Conservation (phyloP, 2,329 filamentous ascomycete species). For the Penicillium brevicompactum region DNA sequence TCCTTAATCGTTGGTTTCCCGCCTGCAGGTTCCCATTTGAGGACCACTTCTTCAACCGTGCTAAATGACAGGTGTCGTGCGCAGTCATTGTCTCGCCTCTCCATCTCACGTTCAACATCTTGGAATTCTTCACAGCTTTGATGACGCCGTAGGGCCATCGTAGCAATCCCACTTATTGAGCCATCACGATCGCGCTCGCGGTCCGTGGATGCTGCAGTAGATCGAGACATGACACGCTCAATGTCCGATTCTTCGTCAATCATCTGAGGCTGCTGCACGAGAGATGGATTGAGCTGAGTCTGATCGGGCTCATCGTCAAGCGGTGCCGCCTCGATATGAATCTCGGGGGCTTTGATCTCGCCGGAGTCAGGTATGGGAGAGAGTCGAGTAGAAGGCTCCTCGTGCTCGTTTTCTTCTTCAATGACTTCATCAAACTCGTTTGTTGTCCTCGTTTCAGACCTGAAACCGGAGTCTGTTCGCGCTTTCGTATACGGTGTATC, state of each 20-base stretch:
- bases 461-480: conserved; percentile 16
- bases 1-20: conserved; percentile 32
- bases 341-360: conserved; percentile 33
- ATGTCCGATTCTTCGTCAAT: conserved; percentile 34
- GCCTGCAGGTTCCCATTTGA: conserved; percentile 37
- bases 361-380: conserved; percentile 10
- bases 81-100: conserved; percentile 34
- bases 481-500: conserved; percentile 19
- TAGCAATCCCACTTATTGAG: conserved; percentile 23
- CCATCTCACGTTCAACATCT: conserved; percentile 16
- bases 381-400: conserved; percentile 1
- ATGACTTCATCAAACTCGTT: conserved; percentile 19
- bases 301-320: conserved; percentile 20
- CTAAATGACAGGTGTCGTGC: conserved; percentile 51
- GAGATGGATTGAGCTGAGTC: conserved; percentile 14
- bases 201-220: conserved; percentile 33
- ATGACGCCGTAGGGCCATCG: conserved; percentile 38
- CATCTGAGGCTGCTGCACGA: conserved; percentile 13
- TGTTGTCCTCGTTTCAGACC: conserved; percentile 19
- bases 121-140: conserved; percentile 39
- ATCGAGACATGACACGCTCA: conserved; percentile 31
- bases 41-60: conserved; percentile 48
- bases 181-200: conserved; percentile 26
- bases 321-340: conserved; percentile 33
- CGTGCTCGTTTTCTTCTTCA: conserved; percentile 19